Base-by-base conservation (phyloP, 371 early-diverging fungal genomes). In the Apophysomyces sp. region DNA sequence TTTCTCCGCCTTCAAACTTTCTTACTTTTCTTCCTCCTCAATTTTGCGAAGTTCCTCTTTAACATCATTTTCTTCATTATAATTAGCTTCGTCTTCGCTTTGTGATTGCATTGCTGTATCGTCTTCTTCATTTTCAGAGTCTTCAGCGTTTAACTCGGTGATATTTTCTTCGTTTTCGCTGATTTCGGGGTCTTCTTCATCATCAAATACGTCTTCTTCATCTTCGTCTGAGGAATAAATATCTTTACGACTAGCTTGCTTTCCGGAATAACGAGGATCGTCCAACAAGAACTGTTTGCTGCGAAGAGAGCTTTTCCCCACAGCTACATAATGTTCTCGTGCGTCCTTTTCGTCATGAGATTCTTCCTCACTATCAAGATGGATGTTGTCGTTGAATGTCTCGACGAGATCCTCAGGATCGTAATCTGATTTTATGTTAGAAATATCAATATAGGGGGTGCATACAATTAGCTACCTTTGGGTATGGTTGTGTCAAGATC, bases 221-320 rank as follows among this genome's bases (percentile, higher is more conserved):
- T 78, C 78, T 29, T 83, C 80, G 11, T 77, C 72, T 12, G 76
- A 65, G 24, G 76, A 80, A 52, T 81, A 90, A 6, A 89, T 71
- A 27, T 76, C 83, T 63, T 86, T 86, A 59, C 90, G 84, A 52
- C 83, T 88, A 29, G 80, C 77, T 34, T 80, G 81, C 61, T 89
- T 84, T 44, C 94, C 94, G 34, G 76, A 70, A 71, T 94, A 94
- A 54, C 92, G 91, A 13, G 90, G 89, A 60, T 92, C 93, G 56
- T 88, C 86, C 60, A 91, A 74, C 28, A 89, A 80, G 3, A 82
- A 80, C 52, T 86, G 81, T 26, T 82, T 69, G 16, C 71, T 83
- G 41, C 92, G 84, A 61, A 93, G 63, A 24, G 81, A 68, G 72
- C 91, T 89, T 67, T 89, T 89, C 16, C 91, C 90, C 52, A 93